Evolutionary conservation across 768 basidiomycete genomes (phyloP), one percentile per base, ranked within the genome.

Genomic region (Mycena vitilis): DNA sequence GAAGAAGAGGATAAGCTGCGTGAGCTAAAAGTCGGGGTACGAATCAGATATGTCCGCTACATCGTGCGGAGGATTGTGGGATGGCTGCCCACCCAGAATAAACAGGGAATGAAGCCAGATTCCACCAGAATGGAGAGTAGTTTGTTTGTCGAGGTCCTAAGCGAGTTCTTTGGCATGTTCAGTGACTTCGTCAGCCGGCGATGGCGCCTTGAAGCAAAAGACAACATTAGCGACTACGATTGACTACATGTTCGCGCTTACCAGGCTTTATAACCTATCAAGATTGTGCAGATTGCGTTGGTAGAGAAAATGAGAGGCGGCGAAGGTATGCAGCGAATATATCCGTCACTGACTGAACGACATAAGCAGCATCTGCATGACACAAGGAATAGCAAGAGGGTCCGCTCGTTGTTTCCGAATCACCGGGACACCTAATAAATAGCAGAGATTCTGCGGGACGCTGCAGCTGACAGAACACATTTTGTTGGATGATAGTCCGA

Each of bases 41-140:
- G n/a, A n/a, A n/a, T n/a, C n/a, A n/a, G n/a, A n/a, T n/a, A n/a
- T n/a, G n/a, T n/a, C n/a, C n/a, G n/a, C n/a, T n/a, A n/a, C n/a
- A n/a, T n/a, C n/a, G n/a, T n/a, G n/a, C n/a, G n/a, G n/a, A n/a
- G n/a, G n/a, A n/a, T n/a, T n/a, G n/a, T n/a, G n/a, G n/a, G n/a
- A n/a, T n/a, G n/a, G n/a, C n/a, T n/a, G n/a, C n/a, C n/a, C n/a
- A n/a, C 71, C 68, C 64, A 72, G 63, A 73, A 69, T 12, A 67
- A 36, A 44, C 68, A 70, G 45, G 70, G 70, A 38, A 70, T 60
- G 40, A 69, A 67, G 12, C 72, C 68, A 8, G 72, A 73, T 34
- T 73, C 72, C 9, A 70, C 72, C 23, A 73, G 62, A 23, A 73
- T 18, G 16, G 66, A 57, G 30, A 73, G 66, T 1, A 73, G 12